Evolutionary conservation across 2,329 filamentous ascomycete species (phyloP), one percentile per base, ranked within the genome.

Genomic region (Microsporum canis): DNA sequence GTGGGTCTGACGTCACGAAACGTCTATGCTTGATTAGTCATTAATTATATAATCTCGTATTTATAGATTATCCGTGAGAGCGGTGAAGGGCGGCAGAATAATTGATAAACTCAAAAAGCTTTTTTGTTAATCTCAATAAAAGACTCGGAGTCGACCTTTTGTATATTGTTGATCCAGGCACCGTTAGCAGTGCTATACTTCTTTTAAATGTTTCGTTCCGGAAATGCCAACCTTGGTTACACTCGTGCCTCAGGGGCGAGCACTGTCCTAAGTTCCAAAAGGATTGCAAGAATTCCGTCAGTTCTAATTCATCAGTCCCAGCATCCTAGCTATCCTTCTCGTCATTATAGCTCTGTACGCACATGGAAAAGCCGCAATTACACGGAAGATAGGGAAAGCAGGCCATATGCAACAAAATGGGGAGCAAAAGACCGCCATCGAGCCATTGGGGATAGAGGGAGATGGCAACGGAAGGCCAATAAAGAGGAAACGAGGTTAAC

Each of bases 181-280:
- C 14, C 5, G 31, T 34, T 55, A 55, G 12, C 33, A 36, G 31
- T 6, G 17, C 17, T 34, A 55, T 8, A 36, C 17, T 14, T 31
- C 7, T 34, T 47, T 60, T 60, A 59, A 53, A 63, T 63, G 61
- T 47, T 63, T 45, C 51, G 59, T 29, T 61, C 53, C 56, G 39
- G 57, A 17, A 51, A 63, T 61, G 38, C 41, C 56, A 38, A 31
- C 33, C 53, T 60, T 45, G 23, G 56, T 47, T 38, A 59, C 59
- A 51, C 59, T 49, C 43, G 38, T 56, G 47, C 47, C 51, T 55
- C 60, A 17, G 36, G 57, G 49, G n/a, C 51, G 34, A 31, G 12
- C 49, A 5, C 47, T 43, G 14, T 55, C 53, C 27, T 51, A 36
- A 17, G 14, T 29, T 59, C 57, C 7, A 56, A 33, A 12, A 34